Percentiles rank a stretch among this genome's conserved stretches.
Evolutionary conservation across 148 eudicot genomes (phyloP).

Genomic region (Polygonum aviculare): DNA sequence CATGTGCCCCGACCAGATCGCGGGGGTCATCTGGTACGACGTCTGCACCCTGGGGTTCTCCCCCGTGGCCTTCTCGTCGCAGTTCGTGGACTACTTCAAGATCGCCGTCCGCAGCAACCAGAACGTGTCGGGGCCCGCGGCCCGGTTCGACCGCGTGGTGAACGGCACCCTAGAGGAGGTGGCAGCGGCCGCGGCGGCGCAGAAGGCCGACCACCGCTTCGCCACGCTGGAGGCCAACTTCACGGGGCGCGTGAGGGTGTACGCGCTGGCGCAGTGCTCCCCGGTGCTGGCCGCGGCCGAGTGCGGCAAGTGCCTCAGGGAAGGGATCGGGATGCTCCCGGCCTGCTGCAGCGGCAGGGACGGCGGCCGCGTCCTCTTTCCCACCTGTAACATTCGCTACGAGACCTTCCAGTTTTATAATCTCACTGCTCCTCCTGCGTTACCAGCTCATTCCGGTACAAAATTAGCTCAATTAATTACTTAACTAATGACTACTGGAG

Average conservation of each 20-base stretch:
- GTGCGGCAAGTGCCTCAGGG: slow-evolving; percentile 17
- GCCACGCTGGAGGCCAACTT: slow-evolving; percentile 4
- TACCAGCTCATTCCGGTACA: neutral
- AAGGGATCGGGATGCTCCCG: neutral
- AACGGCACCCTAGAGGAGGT: neutral
- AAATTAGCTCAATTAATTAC: no score
- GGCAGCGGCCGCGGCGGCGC: neutral
- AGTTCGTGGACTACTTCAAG: slow-evolving; percentile 2
- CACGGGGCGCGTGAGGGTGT: neutral
- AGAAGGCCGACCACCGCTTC: neutral
- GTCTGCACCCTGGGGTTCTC: slow-evolving; percentile 2
- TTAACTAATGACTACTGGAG: neutral
- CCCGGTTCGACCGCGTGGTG: neutral
- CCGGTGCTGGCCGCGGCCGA: slow-evolving; percentile 11
- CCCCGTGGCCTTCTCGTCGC: slow-evolving; percentile 5
- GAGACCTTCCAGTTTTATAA: slow-evolving; percentile 10
- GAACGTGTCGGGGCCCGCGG: neutral
- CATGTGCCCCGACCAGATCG: slow-evolving; percentile 12
- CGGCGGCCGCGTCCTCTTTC: slow-evolving; percentile 11
- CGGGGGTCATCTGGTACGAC: slow-evolving; percentile 13
- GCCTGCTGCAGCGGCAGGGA: neutral
- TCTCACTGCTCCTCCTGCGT: neutral
- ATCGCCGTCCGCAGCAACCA: slow-evolving; percentile 10
- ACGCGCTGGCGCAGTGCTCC: slow-evolving; percentile 20
- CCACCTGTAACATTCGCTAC: slow-evolving; percentile 23